phyloP scores from a whole-genome alignment of 2,329 filamentous ascomycete genomes.

The Epichloe sylvatica region DNA sequence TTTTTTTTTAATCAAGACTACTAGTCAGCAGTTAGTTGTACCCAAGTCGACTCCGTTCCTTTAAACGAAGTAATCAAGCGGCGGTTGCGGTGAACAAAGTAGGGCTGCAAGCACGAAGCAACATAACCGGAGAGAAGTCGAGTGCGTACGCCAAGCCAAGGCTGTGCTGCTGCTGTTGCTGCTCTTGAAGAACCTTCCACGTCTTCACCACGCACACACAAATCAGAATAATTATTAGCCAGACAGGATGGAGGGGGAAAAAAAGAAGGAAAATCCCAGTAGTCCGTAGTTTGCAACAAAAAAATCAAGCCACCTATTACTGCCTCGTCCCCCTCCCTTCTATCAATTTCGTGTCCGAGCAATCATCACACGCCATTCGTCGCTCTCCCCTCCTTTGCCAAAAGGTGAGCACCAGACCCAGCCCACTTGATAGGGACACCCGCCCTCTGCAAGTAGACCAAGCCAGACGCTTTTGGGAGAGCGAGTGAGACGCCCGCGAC shows the following conservation, averaged over 20 bases:
- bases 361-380: no score
- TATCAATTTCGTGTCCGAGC: no score
- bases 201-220: no score
- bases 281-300: neutral
- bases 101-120: neutral
- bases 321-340: no score
- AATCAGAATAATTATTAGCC: neutral
- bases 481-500: neutral
- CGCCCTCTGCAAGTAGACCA: neutral
- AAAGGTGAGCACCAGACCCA: slow-evolving; percentile 1
- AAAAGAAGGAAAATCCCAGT: neutral
- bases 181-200: neutral
- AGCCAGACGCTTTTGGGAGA: neutral
- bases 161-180: no score
- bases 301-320: neutral
- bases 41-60: neutral
- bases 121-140: neutral
- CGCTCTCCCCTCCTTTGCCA: no score
- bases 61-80: neutral
- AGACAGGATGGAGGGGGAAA: neutral
- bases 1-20: neutral
- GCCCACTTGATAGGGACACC: slow-evolving; percentile 1
- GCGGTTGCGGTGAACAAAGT: neutral
- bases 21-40: neutral
- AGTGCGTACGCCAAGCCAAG: neutral